Conservation (phyloP, 1,139 yeast species). For the Candida glucosophila region DNA sequence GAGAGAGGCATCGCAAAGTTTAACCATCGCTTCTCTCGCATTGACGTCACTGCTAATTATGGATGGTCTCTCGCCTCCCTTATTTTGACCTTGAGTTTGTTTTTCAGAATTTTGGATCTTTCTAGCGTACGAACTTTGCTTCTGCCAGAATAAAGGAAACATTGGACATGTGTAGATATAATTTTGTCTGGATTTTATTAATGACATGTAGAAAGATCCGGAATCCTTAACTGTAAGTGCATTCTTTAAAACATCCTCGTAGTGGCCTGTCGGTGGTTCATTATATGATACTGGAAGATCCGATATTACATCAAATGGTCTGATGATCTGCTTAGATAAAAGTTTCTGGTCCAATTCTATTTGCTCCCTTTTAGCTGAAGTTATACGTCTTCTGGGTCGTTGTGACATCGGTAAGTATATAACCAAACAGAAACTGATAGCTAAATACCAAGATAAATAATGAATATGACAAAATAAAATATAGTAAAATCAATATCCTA, state of each 20-base stretch:
- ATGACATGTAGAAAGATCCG: constrained; percentile 61
- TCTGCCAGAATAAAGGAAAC: constrained; percentile 77
- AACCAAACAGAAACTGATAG: neutral
- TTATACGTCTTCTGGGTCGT: constrained; percentile 38
- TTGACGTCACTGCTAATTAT: constrained; percentile 39
- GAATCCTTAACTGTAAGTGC: constrained; percentile 69
- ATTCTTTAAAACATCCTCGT: constrained; percentile 44
- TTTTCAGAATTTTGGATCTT: constrained; percentile 23
- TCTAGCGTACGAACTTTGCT: constrained; percentile 41
- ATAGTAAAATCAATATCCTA: too few relatives aligned
- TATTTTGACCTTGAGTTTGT: constrained; percentile 21
- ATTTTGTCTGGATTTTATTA: constrained; percentile 65
- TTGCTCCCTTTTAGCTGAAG: constrained; percentile 39
- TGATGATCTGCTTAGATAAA: constrained; percentile 33
- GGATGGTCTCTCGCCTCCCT: constrained; percentile 24
- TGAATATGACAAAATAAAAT: too few relatives aligned
- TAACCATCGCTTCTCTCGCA: constrained; percentile 83
- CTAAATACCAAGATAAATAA: neutral
- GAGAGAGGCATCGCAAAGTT: constrained; percentile 68
- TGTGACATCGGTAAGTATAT: constrained; percentile 26
- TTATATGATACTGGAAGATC: constrained; percentile 65
- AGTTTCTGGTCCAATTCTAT: constrained; percentile 40
- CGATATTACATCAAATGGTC: constrained; percentile 62
- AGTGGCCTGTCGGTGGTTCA: constrained; percentile 48
- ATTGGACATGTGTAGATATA: constrained; percentile 64